Percentiles rank a stretch among this genome's conserved stretches.
These are phyloP conservation scores for Parascedosporium putredinis DNA, from an alignment of 2,329 filamentous ascomycete species.

Conservation along the genomic window DNA sequence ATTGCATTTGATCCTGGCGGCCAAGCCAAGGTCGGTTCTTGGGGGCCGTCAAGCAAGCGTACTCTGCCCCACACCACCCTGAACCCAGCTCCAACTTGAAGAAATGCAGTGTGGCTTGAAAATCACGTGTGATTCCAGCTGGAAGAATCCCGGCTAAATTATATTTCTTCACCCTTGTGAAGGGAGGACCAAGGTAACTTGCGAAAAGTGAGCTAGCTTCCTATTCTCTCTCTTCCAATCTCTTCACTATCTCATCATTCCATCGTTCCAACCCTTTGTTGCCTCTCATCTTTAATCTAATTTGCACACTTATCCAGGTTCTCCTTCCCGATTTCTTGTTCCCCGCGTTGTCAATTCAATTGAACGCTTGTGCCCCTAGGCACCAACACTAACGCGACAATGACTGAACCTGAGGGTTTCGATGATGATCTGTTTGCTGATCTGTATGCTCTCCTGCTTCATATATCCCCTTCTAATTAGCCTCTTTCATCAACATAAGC, in stretches of 20 bases:
- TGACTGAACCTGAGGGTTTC: constrained; percentile 73
- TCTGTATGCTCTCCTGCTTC: constrained; percentile 54
- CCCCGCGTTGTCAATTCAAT: background rate
- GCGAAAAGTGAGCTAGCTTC: background rate
- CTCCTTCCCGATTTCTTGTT: background rate
- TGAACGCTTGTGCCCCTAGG: background rate
- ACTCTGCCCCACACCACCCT: too few relatives aligned
- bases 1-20: too few relatives aligned
- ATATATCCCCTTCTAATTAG: background rate
- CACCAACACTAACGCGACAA: constrained; percentile 26
- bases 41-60: too few relatives aligned
- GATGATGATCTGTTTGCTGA: constrained; percentile 95
- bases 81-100: too few relatives aligned
- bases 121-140: too few relatives aligned
- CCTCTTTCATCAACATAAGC: too few relatives aligned
- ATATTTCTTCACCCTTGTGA: too few relatives aligned
- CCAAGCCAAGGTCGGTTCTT: too few relatives aligned
- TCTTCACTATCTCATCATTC: background rate
- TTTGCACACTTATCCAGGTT: background rate
- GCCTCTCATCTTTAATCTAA: too few relatives aligned
- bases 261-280: background rate
- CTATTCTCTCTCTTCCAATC: background rate
- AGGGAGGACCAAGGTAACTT: too few relatives aligned
- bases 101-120: too few relatives aligned
- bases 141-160: too few relatives aligned